Evolutionary conservation across 2,329 filamentous ascomycete species (phyloP).

Genomic region (Fusarium nygamai): DNA sequence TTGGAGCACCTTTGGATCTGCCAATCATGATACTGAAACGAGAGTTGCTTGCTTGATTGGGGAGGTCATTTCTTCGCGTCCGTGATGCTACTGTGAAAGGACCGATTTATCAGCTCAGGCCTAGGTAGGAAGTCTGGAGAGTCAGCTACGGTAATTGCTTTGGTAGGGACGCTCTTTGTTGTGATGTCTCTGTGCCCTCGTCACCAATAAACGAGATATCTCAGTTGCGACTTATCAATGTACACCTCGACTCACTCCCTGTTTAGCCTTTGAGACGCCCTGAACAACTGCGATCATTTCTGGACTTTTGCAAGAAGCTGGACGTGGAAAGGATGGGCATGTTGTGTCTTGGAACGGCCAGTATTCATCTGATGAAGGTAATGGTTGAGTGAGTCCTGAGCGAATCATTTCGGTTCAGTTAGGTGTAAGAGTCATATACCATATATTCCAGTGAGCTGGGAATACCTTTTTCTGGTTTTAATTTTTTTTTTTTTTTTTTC

Average conservation of each 20-base stretch:
- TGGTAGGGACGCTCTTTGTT: conserved; percentile 48
- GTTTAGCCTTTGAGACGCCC: conserved; percentile 45
- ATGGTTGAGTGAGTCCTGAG: no score
- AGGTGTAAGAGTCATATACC: background rate
- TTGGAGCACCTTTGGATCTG: conserved; percentile 42
- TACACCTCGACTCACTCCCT: conserved; percentile 51
- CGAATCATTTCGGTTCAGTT: no score
- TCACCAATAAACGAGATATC: background rate
- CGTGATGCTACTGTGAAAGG: conserved; percentile 44
- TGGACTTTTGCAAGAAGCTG: conserved; percentile 39
- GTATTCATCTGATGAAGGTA: background rate
- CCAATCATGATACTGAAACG: conserved; percentile 46
- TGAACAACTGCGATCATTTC: conserved; percentile 44
- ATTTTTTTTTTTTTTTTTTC: background rate
- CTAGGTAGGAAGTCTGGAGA: conserved; percentile 49
- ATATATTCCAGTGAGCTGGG: background rate
- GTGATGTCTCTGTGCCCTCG: conserved; percentile 44
- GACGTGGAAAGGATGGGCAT: conserved; percentile 29
- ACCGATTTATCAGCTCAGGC: conserved; percentile 34
- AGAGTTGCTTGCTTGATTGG: conserved; percentile 40
- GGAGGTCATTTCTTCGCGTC: conserved; percentile 39
- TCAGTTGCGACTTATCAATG: conserved; percentile 49
- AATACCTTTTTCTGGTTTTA: no score
- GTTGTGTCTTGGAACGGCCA: conserved; percentile 6
- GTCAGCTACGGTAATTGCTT: conserved; percentile 46